Evolutionary conservation across 441 rosid genomes (phyloP).

Genomic region (Melastoma candidum): DNA sequence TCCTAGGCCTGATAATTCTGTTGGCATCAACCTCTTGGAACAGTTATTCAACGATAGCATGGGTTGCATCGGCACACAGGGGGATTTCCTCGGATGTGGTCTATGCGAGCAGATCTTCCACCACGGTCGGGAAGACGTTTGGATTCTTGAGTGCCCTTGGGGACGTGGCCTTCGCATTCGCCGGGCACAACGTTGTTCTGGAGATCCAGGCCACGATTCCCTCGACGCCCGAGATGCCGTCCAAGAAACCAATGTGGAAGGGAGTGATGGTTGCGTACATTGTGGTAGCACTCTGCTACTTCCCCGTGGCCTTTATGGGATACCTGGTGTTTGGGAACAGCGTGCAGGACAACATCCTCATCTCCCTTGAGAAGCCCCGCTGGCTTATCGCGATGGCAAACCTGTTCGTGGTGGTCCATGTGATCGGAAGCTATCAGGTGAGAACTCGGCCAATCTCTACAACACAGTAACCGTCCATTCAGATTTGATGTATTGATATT

Average conservation of each 20-base stretch:
- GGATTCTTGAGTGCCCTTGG: slow-evolving; percentile 39
- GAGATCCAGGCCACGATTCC: slow-evolving; percentile 65
- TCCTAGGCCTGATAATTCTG: neutral
- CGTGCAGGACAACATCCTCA: slow-evolving; percentile 45
- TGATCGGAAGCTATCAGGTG: slow-evolving; percentile 63
- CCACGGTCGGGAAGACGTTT: slow-evolving; percentile 25
- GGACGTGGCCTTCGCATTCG: slow-evolving; percentile 48
- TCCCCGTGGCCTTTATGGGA: slow-evolving; percentile 42
- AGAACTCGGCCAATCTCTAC: neutral
- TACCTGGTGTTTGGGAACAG: slow-evolving; percentile 38
- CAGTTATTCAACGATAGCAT: slow-evolving; percentile 49
- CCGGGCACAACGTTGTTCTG: slow-evolving; percentile 54
- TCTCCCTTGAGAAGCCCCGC: slow-evolving; percentile 38
- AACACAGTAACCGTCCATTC: neutral
- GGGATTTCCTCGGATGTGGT: slow-evolving; percentile 30
- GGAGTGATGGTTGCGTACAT: slow-evolving; percentile 42
- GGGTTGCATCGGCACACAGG: slow-evolving; percentile 35
- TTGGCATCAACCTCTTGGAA: neutral
- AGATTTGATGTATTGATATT: too few species aligned
- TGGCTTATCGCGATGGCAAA: slow-evolving; percentile 42
- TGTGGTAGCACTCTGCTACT: slow-evolving; percentile 47
- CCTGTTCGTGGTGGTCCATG: slow-evolving; percentile 44
- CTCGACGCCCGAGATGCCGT: slow-evolving; percentile 47
- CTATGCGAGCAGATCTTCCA: slow-evolving; percentile 24
- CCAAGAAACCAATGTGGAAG: slow-evolving; percentile 54